Percentiles rank a stretch among this genome's conserved stretches.
These are phyloP conservation scores for Pyricularia pennisetigena DNA, from an alignment of 2,329 filamentous ascomycete genomes.

Conservation along the genomic window DNA sequence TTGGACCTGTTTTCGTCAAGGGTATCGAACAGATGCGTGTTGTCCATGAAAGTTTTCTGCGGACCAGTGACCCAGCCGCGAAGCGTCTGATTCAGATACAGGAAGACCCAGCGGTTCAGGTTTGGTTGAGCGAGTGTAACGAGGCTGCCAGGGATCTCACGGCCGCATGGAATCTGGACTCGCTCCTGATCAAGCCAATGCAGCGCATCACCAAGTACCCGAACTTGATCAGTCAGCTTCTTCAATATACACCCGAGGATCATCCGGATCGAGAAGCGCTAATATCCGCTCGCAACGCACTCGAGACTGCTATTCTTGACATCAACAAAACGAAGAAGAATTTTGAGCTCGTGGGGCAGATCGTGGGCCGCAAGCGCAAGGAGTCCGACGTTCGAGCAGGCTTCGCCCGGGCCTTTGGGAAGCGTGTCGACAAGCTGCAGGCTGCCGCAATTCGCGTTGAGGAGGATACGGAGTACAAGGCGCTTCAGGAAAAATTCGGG, in stretches of 20 bases:
- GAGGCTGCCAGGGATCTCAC: slow-evolving; percentile 88
- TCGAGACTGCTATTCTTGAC: slow-evolving; percentile 63
- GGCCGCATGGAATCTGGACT: slow-evolving; percentile 88
- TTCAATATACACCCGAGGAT: slow-evolving; percentile 68
- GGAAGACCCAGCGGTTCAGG: slow-evolving; percentile 53
- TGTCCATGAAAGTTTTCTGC: slow-evolving; percentile 51
- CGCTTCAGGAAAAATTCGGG: slow-evolving; percentile 75
- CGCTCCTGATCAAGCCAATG: slow-evolving; percentile 93
- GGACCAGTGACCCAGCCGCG: slow-evolving; percentile 52
- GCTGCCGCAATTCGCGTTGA: slow-evolving; percentile 49
- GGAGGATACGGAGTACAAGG: slow-evolving; percentile 74
- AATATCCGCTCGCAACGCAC: slow-evolving; percentile 34
- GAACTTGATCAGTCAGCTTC: slow-evolving; percentile 69
- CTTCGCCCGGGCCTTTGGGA: slow-evolving; percentile 80
- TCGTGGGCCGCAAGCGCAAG: slow-evolving; percentile 75
- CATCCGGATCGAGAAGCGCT: slow-evolving; percentile 74
- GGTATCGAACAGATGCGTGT: slow-evolving; percentile 52
- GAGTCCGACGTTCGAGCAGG: slow-evolving; percentile 81
- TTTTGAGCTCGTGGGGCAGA: slow-evolving; percentile 83
- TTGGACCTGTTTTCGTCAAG: slow-evolving; percentile 43
- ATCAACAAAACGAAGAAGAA: slow-evolving; percentile 97
- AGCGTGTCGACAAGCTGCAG: slow-evolving; percentile 76
- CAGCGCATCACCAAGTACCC: slow-evolving; percentile 93
- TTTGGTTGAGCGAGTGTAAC: slow-evolving; percentile 92
- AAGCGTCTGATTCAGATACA: slow-evolving; percentile 54